Evolutionary conservation across 345 rosid species (phyloP).

Genomic region (Gossypium turneri): DNA sequence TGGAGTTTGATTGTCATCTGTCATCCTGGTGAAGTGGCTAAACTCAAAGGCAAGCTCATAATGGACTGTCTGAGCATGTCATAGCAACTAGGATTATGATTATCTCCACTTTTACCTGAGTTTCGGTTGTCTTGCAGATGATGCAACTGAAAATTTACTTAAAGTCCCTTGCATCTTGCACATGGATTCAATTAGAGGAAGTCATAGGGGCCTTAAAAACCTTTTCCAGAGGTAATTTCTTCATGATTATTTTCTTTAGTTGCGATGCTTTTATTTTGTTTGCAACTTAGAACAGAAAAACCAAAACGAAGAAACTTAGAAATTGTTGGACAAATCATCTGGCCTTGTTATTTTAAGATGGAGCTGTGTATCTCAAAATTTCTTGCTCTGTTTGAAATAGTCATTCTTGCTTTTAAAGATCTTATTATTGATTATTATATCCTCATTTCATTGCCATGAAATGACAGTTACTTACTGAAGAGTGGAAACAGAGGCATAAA

Average conservation of each 20-base stretch:
- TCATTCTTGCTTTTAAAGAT: neutral
- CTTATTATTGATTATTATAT: neutral
- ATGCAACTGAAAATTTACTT: constrained; percentile 33
- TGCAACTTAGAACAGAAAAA: neutral
- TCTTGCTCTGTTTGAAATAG: neutral
- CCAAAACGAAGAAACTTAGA: neutral
- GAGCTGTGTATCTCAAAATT: neutral
- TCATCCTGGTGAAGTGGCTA: constrained; percentile 77
- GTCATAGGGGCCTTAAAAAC: constrained; percentile 81
- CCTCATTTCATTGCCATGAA: constrained; percentile 13
- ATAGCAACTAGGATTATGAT: constrained; percentile 15
- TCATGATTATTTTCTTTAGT: constrained; percentile 5
- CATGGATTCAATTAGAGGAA: constrained; percentile 95
- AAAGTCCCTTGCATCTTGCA: constrained; percentile 86
- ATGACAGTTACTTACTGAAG: constrained; percentile 79
- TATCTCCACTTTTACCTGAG: constrained; percentile 5
- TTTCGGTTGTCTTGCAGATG: constrained; percentile 36
- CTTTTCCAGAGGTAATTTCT: constrained; percentile 71
- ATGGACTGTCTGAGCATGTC: constrained; percentile 1
- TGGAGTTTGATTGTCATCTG: constrained; percentile 96
- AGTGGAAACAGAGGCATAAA: constrained; percentile 84
- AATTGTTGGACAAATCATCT: neutral
- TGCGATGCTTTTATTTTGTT: neutral
- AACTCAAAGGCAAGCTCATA: constrained; percentile 47
- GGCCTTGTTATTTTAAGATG: neutral